Conservation (phyloP, 2,329 filamentous ascomycete species). For the Colletotrichum theobromicola region DNA sequence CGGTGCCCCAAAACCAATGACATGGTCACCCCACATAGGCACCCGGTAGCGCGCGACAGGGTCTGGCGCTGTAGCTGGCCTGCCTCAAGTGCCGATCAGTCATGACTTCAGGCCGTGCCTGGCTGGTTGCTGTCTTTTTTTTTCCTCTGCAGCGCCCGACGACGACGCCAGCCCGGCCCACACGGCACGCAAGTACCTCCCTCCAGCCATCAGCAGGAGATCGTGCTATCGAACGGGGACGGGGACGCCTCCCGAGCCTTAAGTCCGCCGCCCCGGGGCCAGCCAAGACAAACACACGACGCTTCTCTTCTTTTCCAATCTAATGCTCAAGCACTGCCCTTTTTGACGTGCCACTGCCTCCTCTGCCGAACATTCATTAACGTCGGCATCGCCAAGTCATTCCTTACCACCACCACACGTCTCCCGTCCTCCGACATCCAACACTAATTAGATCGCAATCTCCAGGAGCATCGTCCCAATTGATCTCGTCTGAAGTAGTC, state of each 20-base stretch:
- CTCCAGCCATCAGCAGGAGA: background rate
- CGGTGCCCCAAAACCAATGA: constrained; percentile 7
- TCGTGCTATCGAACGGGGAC: background rate
- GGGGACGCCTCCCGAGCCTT: constrained; percentile 4
- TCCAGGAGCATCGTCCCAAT: background rate
- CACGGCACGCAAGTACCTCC: background rate
- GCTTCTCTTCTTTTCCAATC: background rate
- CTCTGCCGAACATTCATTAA: background rate
- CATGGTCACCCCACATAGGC: constrained; percentile 17
- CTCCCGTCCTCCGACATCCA: background rate
- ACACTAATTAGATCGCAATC: background rate
- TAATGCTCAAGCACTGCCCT: constrained; percentile 10
- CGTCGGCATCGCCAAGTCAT: background rate
- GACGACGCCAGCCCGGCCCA: background rate
- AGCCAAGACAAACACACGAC: background rate
- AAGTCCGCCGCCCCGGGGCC: constrained; percentile 7
- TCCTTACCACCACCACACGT: background rate
- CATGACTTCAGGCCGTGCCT: constrained; percentile 15
- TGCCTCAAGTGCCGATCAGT: constrained; percentile 13
- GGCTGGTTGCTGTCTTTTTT: background rate
- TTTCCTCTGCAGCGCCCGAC: background rate
- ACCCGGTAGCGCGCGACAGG: background rate
- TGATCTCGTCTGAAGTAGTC: background rate
- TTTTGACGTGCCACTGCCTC: constrained; percentile 1
- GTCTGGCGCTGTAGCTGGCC: background rate